phyloP scores from a whole-genome alignment of 768 basidiomycete species.

The Leccinum fibrillosum region DNA sequence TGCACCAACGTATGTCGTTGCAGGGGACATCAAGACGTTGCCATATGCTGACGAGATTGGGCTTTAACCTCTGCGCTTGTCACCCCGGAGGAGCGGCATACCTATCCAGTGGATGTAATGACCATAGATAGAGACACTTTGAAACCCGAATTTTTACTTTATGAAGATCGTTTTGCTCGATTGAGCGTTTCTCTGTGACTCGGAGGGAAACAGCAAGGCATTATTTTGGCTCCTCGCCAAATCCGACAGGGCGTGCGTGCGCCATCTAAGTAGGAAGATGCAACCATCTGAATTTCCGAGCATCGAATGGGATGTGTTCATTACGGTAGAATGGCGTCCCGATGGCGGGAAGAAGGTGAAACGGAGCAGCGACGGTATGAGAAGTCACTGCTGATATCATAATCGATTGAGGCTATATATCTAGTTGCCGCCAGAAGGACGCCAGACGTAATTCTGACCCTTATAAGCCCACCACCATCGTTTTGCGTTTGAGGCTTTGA shows the following conservation, averaged over 20 bases:
- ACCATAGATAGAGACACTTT: constrained; percentile 13
- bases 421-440: neutral
- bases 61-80: constrained; percentile 41
- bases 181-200: neutral
- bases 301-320: neutral
- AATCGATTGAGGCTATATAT: neutral
- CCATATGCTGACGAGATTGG: constrained; percentile 86
- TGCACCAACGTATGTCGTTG: constrained; percentile 84
- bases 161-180: neutral
- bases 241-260: neutral
- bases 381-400: neutral
- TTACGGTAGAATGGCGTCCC: neutral
- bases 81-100: constrained; percentile 7
- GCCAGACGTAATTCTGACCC: neutral
- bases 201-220: neutral
- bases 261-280: too few species aligned
- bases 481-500: neutral
- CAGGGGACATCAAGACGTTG: constrained; percentile 73
- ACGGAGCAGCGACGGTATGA: neutral
- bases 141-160: neutral
- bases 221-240: neutral
- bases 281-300: too few species aligned
- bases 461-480: neutral
- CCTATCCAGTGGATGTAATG: constrained; percentile 14
- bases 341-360: neutral